Base-by-base conservation (phyloP, 2,329 filamentous ascomycete species). In the Chlorencoelia australis region DNA sequence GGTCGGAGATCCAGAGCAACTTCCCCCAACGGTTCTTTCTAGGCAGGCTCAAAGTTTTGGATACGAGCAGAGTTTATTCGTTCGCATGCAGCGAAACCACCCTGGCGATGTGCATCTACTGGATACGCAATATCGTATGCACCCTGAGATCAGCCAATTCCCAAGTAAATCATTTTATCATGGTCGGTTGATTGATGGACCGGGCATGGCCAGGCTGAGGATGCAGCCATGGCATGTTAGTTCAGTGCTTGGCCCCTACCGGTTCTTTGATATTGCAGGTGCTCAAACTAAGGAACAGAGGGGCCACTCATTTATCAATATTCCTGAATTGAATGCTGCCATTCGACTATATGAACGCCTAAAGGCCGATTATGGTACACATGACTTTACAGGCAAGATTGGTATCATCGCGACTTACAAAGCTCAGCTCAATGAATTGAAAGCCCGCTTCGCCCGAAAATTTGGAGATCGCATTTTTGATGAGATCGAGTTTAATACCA, bases 41-140 rank as follows among this genome's bases (percentile, higher is more conserved):
- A 86, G 91, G 56, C 88, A 88, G 50, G 91, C 91, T 4, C 84
- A 88, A 10, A 75, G 79, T 24, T 96, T 88, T 59, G 87, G 91
- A 46, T 98, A 96, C 61, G 89, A 96, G 55, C 91, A 98, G 63
- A 94, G 86, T 70, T 67, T 98, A 61, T 98, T 98, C 64, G 91
- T 96, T 36, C 82, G 91, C 21, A 98, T 98, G 89, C 91, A 96
- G 57, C 79, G 79, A 52, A 95, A 95, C 46, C 80, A 89, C 51
- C 84, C 86, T 1, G 68, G 82, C 20, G 82, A 93, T 46, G 79
- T 98, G 11, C 89, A 98, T 64, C 69, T 98, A 17, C 75, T 98
- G n/a, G 89, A 96, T 55, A 91, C 82, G 38, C 91, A 98, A 56
- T 98, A 98, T 58, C 91, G 91, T 61, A 98, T 98, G 93, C 91